Conservation (phyloP, 2,329 filamentous ascomycete genomes). For the Sordariomycetes sp. region DNA sequence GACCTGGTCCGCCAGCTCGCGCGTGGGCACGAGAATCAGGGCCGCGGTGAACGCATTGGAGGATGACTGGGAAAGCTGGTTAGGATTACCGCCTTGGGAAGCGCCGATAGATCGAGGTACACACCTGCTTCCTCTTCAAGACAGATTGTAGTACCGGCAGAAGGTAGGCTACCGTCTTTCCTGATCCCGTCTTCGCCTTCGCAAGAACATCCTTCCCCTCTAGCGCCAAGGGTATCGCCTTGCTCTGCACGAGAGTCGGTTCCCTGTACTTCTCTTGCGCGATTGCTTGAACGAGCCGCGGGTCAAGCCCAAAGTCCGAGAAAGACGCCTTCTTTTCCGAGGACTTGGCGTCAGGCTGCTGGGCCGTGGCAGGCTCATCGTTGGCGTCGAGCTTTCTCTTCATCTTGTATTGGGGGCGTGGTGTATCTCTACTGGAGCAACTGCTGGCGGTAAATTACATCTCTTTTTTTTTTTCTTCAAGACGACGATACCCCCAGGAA, state of each 20-base stretch:
- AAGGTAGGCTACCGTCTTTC: conserved; percentile 94
- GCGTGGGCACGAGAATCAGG: conserved; percentile 87
- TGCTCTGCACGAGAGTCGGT: conserved; percentile 79
- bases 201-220: conserved; percentile 83
- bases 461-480: background rate
- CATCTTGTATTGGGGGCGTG: conserved; percentile 20
- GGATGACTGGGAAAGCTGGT: conserved; percentile 19
- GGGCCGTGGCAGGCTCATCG: conserved; percentile 27
- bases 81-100: background rate
- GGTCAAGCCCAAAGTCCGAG: conserved; percentile 64
- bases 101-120: no score
- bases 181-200: conserved; percentile 87
- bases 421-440: background rate
- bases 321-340: conserved; percentile 36
- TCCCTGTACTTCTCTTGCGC: conserved; percentile 71
- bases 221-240: conserved; percentile 77
- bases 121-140: conserved; percentile 61
- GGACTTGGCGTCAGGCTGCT: conserved; percentile 10
- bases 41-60: conserved; percentile 46
- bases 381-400: conserved; percentile 49
- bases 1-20: conserved; percentile 88
- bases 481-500: background rate
- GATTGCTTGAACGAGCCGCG: conserved; percentile 75
- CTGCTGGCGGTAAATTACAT: background rate
- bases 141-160: conserved; percentile 80